Evolutionary conservation across 2,329 filamentous ascomycete genomes (phyloP).

Genomic region (Claviceps pazoutovae): DNA sequence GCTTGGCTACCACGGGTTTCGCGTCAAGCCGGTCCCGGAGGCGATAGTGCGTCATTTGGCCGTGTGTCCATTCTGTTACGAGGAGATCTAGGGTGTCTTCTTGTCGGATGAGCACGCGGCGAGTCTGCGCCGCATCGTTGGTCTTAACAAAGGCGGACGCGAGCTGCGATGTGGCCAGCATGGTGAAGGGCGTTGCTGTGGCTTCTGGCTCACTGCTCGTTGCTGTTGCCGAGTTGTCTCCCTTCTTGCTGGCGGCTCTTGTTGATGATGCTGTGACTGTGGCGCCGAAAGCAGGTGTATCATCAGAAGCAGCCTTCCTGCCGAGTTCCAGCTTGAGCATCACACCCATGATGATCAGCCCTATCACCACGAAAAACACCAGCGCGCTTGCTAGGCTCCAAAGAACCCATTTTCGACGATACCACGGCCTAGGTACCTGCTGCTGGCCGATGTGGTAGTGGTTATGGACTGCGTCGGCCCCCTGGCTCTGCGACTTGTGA

Average conservation of each 20-base stretch:
- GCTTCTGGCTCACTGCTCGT: not conserved
- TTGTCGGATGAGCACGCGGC: slow-evolving; percentile 12
- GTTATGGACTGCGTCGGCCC: slow-evolving; percentile 7
- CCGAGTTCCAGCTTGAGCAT: slow-evolving; percentile 7
- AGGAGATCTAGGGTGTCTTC: slow-evolving; percentile 10
- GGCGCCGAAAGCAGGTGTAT: not conserved
- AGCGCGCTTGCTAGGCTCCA: slow-evolving; percentile 4
- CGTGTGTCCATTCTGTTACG: slow-evolving; percentile 6
- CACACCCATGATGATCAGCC: slow-evolving; percentile 7
- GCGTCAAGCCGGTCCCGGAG: slow-evolving; percentile 6
- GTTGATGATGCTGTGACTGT: not conserved
- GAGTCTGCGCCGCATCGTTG: not conserved
- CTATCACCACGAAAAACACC: slow-evolving; percentile 3
- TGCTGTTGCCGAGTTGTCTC: not conserved
- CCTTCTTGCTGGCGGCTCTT: not conserved
- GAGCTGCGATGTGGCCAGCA: slow-evolving; percentile 9
- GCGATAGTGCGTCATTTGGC: slow-evolving; percentile 3
- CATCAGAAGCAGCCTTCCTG: not conserved
- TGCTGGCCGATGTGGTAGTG: slow-evolving; percentile 8
- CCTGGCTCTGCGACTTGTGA: not conserved
- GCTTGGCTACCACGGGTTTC: slow-evolving; percentile 3
- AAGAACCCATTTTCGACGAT: slow-evolving; percentile 7
- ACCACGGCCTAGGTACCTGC: slow-evolving; percentile 5
- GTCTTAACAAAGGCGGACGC: slow-evolving; percentile 6
- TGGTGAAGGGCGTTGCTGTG: slow-evolving; percentile 4